Base-by-base conservation (phyloP, 2,329 filamentous ascomycete genomes). In the Huntiella abstrusa region DNA sequence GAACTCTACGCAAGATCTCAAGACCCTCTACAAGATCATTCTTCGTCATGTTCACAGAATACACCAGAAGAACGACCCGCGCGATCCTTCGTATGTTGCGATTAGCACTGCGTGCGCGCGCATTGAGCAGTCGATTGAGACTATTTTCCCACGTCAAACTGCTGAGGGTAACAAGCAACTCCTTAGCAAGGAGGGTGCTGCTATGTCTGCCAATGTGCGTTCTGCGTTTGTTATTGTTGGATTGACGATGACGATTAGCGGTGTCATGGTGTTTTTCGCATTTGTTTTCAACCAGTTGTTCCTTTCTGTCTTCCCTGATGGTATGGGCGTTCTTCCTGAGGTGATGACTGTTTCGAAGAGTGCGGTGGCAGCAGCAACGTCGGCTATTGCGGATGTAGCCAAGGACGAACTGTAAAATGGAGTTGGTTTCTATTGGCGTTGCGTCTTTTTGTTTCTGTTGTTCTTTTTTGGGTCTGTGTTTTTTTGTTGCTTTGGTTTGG, bases 61-160 rank as follows among this genome's bases (percentile, higher is more conserved):
- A 60, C 81, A 87, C 57, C 77, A 81, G 68, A 95, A 91, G 74
- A 96, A 95, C 62, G 84, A 87, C 52, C 88, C 91, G 0, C 77
- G 79, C 55, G 91, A 98, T 57, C 91, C 88, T 39, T 88, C 87
- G 59, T 98, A 81, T 65, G 66, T 95, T 40, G 80, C 84, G 57
- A 95, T 98, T 58, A 94, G 86, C 62, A 77, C 86, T 52, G 80
- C 83, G 47, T 93, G 88, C 59, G 88, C 33, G 3, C 55, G 91
- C 82, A 83, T 94, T 53, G 87, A 96, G 61, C 83, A 91, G 67
- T 94, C 93, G 60, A 93, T 96, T 59, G 88, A 96, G 62, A 79
- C 77, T 4, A 77, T 96, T 54, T 96, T 87, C 74, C 91, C 91
- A 3, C 73, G 75, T 6, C 85, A 94, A 62, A 77, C 83, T 52